phyloP scores from a whole-genome alignment of 192 early-diverging fungal genomes.

The Linnemannia schmuckeri region DNA sequence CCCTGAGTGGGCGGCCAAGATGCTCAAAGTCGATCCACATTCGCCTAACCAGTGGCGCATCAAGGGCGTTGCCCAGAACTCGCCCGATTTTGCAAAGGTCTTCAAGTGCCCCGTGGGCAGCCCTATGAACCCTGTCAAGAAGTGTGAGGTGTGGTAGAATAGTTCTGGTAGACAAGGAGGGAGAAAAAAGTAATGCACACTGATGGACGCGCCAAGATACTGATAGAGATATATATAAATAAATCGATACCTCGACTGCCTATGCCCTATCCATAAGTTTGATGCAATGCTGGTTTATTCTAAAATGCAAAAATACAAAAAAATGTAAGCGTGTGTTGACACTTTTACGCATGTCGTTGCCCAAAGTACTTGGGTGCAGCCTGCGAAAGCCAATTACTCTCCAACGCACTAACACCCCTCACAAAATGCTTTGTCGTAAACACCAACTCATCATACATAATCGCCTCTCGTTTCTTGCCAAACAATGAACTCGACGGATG shows the following conservation, averaged over 20 bases:
- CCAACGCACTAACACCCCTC: slow-evolving; percentile 83
- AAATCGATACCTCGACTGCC: too few relatives aligned
- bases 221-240: too few relatives aligned
- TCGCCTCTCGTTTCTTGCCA: slow-evolving; percentile 78
- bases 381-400: slow-evolving; percentile 85
- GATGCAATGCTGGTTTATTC: too few relatives aligned
- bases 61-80: slow-evolving; percentile 75
- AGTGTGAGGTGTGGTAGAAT: slow-evolving; percentile 54
- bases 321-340: background rate
- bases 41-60: slow-evolving; percentile 72
- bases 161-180: too few relatives aligned
- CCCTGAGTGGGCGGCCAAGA: slow-evolving; percentile 26
- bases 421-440: slow-evolving; percentile 93
- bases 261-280: too few relatives aligned
- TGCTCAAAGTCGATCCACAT: slow-evolving; percentile 64
- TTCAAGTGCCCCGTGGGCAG: slow-evolving; percentile 71
- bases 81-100: slow-evolving; percentile 71
- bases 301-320: background rate
- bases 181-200: too few relatives aligned
- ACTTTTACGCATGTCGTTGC: slow-evolving; percentile 14
- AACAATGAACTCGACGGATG: slow-evolving; percentile 93
- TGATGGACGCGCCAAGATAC: too few relatives aligned
- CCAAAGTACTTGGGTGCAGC: slow-evolving; percentile 85
- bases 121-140: slow-evolving; percentile 74
- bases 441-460: slow-evolving; percentile 93